Conservation (phyloP, 2,329 filamentous ascomycete species). For the Aureobasidium sp. region DNA sequence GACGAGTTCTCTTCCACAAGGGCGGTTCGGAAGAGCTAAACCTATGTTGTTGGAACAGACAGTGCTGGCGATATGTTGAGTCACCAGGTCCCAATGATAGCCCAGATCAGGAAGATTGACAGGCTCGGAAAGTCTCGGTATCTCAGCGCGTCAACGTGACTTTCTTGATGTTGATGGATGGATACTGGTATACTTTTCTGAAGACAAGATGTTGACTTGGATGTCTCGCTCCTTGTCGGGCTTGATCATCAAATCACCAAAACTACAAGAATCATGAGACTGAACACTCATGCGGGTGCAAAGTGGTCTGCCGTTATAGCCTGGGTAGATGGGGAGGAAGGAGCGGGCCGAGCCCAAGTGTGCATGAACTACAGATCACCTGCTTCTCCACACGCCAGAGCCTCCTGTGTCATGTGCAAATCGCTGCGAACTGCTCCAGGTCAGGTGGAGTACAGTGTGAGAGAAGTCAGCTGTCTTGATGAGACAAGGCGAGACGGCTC, state of each 20-base stretch:
- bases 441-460: background rate
- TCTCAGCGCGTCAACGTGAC: too few relatives aligned
- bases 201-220: too few relatives aligned
- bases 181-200: too few relatives aligned
- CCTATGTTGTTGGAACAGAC: too few relatives aligned
- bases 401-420: background rate
- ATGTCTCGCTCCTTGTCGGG: background rate
- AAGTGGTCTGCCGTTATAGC: background rate
- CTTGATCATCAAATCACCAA: background rate
- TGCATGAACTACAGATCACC: background rate
- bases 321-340: background rate
- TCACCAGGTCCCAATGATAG: too few relatives aligned
- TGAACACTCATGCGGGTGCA: background rate
- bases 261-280: background rate
- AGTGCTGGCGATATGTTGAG: too few relatives aligned
- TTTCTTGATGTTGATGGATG: too few relatives aligned
- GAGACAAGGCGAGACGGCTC: background rate
- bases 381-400: background rate
- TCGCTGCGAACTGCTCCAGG: background rate
- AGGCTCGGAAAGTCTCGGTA: too few relatives aligned
- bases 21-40: too few relatives aligned
- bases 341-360: background rate
- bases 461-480: background rate
- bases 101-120: too few relatives aligned
- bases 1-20: too few relatives aligned